phyloP scores from a whole-genome alignment of 2,329 filamentous ascomycete genomes.

The Botrytis aclada region DNA sequence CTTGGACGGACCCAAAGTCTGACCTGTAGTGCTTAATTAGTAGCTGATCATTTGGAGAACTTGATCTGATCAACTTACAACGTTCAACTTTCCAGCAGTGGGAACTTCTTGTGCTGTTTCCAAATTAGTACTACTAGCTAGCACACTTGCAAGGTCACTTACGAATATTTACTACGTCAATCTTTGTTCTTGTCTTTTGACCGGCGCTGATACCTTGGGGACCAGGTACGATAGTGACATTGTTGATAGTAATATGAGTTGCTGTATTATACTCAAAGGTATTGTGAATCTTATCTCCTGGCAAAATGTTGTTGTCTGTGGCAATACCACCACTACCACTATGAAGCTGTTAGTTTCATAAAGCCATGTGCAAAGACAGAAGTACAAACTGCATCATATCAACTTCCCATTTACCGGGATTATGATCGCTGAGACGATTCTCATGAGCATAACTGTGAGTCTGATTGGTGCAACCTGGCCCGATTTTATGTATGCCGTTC shows the following conservation, averaged over 20 bases:
- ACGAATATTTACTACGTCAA: neutral
- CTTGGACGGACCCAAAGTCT: constrained; percentile 14
- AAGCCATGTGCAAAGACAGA: too few relatives aligned
- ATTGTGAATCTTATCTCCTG: neutral
- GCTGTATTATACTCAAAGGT: neutral
- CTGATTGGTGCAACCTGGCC: constrained; percentile 27
- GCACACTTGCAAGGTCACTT: neutral
- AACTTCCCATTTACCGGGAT: constrained; percentile 23
- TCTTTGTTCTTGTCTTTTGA: neutral
- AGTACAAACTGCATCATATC: neutral
- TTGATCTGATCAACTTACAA: neutral
- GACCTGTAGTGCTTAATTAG: constrained; percentile 9
- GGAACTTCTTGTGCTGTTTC: neutral
- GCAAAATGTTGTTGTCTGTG: constrained; percentile 1
- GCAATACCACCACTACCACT: neutral
- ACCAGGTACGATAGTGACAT: neutral
- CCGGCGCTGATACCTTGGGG: neutral
- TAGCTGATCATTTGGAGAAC: neutral
- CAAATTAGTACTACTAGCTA: neutral
- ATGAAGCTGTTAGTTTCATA: neutral
- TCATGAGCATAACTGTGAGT: constrained; percentile 25
- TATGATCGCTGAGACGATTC: constrained; percentile 27
- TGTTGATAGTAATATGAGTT: neutral
- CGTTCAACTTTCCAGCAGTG: neutral
- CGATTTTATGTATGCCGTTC: constrained; percentile 22